Base-by-base conservation (phyloP, 2,329 filamentous ascomycete species). In the Chalaropsis ovoidea region DNA sequence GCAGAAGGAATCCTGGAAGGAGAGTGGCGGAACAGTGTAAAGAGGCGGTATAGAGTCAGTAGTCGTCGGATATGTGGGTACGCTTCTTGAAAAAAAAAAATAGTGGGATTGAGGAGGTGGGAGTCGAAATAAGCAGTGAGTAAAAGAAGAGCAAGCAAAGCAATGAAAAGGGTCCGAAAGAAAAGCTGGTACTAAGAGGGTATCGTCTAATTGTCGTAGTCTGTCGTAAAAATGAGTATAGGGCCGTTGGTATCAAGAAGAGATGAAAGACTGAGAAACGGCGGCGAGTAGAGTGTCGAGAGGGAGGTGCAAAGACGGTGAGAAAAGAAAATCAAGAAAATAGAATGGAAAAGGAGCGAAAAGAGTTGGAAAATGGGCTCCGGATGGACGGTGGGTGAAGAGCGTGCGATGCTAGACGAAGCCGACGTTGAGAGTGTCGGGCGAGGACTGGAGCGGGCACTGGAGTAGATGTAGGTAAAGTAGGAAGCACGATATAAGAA, bases 11-110 rank as follows among this genome's bases (percentile, higher is more conserved):
- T 1, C 8, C 35, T 61, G 67, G 42, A 41, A 43, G 10, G 15
- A 47, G 6, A 19, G 7, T 27, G 56, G 27, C 61, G 60, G 24
- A 65, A 49, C 15, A 10, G 43, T 27, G 11, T 4, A 31, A 56
- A 42, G 22, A 31, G 45, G 31, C 45, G 54, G 42, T 45, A 45
- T 64, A 45, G 49, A 39, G 42, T 62, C 62, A 58, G 63, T 62
- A 45, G 49, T 67, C 54, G 56, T 65, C 61, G 63, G 66, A 61
- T 58, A 62, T 65, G 47, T 63, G 45, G 31, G 31, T 49, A 47
- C 31, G 11, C 43, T 15, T 15, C 19, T 4, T 13, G 27, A 41
- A 17, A 42, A 64, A 39, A 39, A 39, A 58, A 56, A 56, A 10
- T 7, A 17, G 52, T 35, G 27, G 52, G 24, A 58, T 19, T 17